Base-by-base conservation (phyloP, 2,329 filamentous ascomycete genomes). In the Alternaria infectoria region DNA sequence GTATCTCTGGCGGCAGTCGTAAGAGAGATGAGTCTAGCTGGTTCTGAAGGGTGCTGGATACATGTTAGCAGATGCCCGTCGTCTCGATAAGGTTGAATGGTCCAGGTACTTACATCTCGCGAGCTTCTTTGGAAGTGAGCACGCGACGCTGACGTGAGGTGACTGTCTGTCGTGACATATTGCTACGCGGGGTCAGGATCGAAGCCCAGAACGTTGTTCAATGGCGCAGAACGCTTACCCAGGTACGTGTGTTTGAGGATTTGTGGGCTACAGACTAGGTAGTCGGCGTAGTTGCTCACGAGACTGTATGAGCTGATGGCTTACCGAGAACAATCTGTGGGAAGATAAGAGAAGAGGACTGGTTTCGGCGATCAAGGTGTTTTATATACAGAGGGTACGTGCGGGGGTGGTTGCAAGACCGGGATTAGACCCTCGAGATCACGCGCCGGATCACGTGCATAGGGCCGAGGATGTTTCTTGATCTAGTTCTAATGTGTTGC, bases 391-490 rank as follows among this genome's bases (percentile, higher is more conserved):
- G 36, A 17, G 15, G 15, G 36, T 17, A 3, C 36, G 36, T 40
- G n/a, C n/a, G 36, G 15, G 1, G 9, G 36, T 17, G 36, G 0
- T 0, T 40, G n/a, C 36, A 40, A 40, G 9, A 17, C n/a, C 0
- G 9, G 36, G 36, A 11, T 17, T 40, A 40, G 36, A 40, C 36
- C 36, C 36, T 40, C 9, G n/a, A 40, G 36, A 40, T 40, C 36
- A 40, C 36, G 9, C 9, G 36, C 36, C n/a, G 5, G 36, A 17
- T 40, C 32, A 40, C 36, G n/a, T 17, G 36, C n/a, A 40, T 40
- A 10, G 0, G n/a, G 0, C 0, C n/a, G 36, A 40, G 1, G n/a
- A 17, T 9, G 0, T 40, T 40, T 3, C 32, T 17, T 17, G n/a
- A 40, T 2, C 0, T 4, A 40, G 0, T 17, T 1, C 36, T 40